Evolutionary conservation across 257 asterid genomes (phyloP).

Genomic region (Solanum chiquidenum): DNA sequence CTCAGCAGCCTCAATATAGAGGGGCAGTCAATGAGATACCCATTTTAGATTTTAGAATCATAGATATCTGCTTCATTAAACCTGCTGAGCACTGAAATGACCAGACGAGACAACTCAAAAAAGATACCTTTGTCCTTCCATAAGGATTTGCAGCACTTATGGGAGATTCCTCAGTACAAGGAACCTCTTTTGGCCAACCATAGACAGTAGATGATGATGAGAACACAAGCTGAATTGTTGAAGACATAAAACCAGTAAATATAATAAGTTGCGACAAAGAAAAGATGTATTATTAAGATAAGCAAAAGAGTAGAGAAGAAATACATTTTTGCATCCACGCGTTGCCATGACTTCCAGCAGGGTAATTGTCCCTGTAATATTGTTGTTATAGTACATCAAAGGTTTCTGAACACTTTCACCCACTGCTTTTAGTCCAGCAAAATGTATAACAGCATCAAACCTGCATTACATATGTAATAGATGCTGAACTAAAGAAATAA

Average conservation of each 20-base stretch:
- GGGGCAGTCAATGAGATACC: not conserved
- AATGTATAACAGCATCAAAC: slow-evolving; percentile 93
- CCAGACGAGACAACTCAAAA: not conserved
- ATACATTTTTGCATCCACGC: slow-evolving; percentile 81
- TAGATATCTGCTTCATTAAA: not conserved
- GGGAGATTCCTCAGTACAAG: slow-evolving; percentile 92
- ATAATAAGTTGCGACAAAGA: not conserved
- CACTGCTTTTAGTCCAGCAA: slow-evolving; percentile 98
- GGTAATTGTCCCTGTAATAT: slow-evolving; percentile 68
- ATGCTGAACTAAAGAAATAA: not conserved
- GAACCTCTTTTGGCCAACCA: slow-evolving; percentile 90
- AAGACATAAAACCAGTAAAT: slow-evolving; percentile 5
- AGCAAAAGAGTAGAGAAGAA: not conserved
- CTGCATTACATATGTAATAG: slow-evolving; percentile 16
- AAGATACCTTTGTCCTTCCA: slow-evolving; percentile 86
- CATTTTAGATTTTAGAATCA: not conserved
- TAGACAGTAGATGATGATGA: slow-evolving; percentile 98
- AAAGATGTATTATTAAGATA: not conserved
- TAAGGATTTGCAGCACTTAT: slow-evolving; percentile 70
- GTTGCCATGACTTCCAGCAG: slow-evolving; percentile 94
- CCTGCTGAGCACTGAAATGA: not conserved
- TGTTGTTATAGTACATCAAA: slow-evolving; percentile 70
- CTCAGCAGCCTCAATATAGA: not conserved
- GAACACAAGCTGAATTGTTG: slow-evolving; percentile 76
- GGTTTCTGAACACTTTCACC: slow-evolving; percentile 98